These are phyloP conservation scores for Creolimax fragrantissima DNA, from an alignment of 78 protist genomes.

Conservation along the genomic window DNA sequence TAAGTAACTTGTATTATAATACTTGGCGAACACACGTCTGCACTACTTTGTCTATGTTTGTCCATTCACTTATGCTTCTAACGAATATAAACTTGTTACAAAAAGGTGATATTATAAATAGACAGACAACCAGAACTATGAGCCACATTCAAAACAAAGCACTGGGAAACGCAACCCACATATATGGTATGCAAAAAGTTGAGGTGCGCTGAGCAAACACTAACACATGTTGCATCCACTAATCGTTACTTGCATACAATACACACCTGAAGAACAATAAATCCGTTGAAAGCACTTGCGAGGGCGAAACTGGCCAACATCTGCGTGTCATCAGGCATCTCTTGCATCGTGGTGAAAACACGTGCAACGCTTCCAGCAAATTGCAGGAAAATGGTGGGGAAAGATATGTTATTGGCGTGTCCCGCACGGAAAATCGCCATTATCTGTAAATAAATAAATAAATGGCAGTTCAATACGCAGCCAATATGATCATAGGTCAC, in stretches of 20 bases:
- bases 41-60: not conserved
- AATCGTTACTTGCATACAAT: not conserved
- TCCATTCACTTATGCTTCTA: not conserved
- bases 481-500: not conserved
- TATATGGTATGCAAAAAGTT: not conserved
- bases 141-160: not conserved
- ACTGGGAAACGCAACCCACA: not conserved
- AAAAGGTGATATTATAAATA: not conserved
- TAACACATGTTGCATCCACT: not conserved
- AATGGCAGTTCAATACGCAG: not conserved
- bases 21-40: not conserved
- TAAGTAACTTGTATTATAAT: not conserved
- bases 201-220: not conserved
- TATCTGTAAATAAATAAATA: slow-evolving; percentile 25
- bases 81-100: not conserved
- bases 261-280: slow-evolving; percentile 41
- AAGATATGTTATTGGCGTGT: slow-evolving; percentile 59
- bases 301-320: slow-evolving; percentile 31
- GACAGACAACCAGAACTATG: not conserved
- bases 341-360: slow-evolving; percentile 61
- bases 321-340: slow-evolving; percentile 44
- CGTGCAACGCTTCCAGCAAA: slow-evolving; percentile 68
- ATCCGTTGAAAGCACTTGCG: slow-evolving; percentile 31
- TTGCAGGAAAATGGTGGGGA: slow-evolving; percentile 48
- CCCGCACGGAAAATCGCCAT: slow-evolving; percentile 1